Evolutionary conservation across 108 stramenopile genomes (phyloP).

Genomic region (Asterionellopsis glacialis): DNA sequence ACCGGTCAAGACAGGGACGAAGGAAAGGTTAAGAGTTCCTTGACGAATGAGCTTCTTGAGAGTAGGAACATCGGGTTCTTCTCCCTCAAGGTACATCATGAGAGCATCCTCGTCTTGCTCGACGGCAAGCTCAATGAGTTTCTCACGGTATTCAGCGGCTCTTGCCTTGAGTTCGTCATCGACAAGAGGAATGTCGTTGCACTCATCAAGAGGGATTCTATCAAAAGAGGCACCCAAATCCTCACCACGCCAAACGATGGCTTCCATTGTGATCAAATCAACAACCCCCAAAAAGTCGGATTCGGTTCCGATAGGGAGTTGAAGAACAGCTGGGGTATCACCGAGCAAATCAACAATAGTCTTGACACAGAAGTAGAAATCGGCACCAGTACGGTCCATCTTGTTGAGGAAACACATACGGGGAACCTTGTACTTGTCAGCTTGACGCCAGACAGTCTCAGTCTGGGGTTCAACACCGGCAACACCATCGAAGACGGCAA

Average conservation of each 20-base stretch:
- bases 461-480: slow-evolving; percentile 99
- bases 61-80: slow-evolving; percentile 71
- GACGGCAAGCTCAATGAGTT: slow-evolving; percentile 81
- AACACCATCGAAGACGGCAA: slow-evolving; percentile 98
- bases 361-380: slow-evolving; percentile 94
- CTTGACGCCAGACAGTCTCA: slow-evolving; percentile 99
- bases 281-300: slow-evolving; percentile 92
- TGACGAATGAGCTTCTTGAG: slow-evolving; percentile 87
- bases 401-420: slow-evolving; percentile 99
- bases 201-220: slow-evolving; percentile 80
- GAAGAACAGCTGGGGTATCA: slow-evolving; percentile 89
- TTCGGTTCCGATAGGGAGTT: slow-evolving; percentile 94
- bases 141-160: slow-evolving; percentile 80
- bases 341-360: slow-evolving; percentile 91
- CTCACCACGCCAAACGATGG: slow-evolving; percentile 94
- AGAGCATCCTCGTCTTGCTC: slow-evolving; percentile 92
- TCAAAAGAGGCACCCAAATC: slow-evolving; percentile 95
- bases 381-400: slow-evolving; percentile 98
- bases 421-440: slow-evolving; percentile 96
- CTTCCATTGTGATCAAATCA: slow-evolving; percentile 96
- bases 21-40: slow-evolving; percentile 82
- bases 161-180: slow-evolving; percentile 83
- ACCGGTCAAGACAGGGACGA: slow-evolving; percentile 94
- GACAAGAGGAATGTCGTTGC: slow-evolving; percentile 82
- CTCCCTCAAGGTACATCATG: slow-evolving; percentile 85